Evolutionary conservation across 1,284 basidiomycete genomes (phyloP).

Genomic region (Tylopilus sp.): DNA sequence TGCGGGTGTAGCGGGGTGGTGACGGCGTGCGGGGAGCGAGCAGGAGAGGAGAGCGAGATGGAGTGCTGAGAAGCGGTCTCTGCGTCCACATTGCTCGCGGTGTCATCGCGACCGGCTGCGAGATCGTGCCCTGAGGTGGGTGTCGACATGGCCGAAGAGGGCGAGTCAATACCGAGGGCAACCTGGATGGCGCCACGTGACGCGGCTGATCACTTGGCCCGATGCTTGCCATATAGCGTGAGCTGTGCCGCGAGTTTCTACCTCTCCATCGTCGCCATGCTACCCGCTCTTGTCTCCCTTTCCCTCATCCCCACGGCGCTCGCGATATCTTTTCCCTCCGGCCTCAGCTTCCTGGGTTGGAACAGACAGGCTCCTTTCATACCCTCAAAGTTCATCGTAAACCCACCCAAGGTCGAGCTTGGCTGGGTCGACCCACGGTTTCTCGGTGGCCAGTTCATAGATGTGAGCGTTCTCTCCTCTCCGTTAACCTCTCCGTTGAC

Average conservation of each 20-base stretch:
- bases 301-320: conserved; percentile 13
- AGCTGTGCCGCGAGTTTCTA: conserved; percentile 2
- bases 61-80: conserved; percentile 80
- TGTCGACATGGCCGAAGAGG: conserved; percentile 15
- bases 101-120: conserved; percentile 3
- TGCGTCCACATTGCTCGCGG: conserved; percentile 45
- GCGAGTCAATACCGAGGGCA: background rate
- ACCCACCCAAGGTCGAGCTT: conserved; percentile 17
- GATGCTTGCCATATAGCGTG: background rate
- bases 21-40: conserved; percentile 42
- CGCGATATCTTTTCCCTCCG: conserved; percentile 22
- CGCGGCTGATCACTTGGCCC: background rate
- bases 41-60: conserved; percentile 66
- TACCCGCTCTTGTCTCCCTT: conserved; percentile 15
- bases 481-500: background rate
- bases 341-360: conserved; percentile 6
- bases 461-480: conserved; percentile 46
- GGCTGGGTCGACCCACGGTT: conserved; percentile 71
- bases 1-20: conserved; percentile 33
- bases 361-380: conserved; percentile 16
- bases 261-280: conserved; percentile 9
- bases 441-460: conserved; percentile 66
- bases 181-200: conserved; percentile 19
- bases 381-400: conserved; percentile 5
- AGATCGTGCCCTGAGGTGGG: background rate